These are phyloP conservation scores for Salvia rosmarinus DNA, from an alignment of 257 asterid species.

Conservation along the genomic window DNA sequence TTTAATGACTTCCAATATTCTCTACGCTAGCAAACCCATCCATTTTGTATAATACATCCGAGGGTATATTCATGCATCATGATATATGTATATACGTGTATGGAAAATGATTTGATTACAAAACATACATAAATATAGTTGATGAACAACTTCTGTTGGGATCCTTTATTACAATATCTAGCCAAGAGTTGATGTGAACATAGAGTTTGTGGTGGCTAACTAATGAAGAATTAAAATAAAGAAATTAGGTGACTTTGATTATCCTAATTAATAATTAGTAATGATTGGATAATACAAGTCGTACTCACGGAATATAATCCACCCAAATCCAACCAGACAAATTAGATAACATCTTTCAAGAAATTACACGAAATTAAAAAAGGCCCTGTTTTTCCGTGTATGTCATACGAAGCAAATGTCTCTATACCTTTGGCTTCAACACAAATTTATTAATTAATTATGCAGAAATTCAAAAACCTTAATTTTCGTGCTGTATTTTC, in stretches of 20 bases:
- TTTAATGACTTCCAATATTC: too few relatives aligned
- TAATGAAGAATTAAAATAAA: not conserved
- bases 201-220: not conserved
- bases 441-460: not conserved
- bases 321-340: constrained; percentile 27
- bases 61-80: too few relatives aligned
- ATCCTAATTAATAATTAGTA: constrained; percentile 29
- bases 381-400: constrained; percentile 30
- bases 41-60: too few relatives aligned
- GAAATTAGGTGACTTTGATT: not conserved
- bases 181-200: not conserved
- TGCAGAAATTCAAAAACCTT: not conserved
- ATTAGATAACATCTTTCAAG: constrained; percentile 33
- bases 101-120: too few relatives aligned
- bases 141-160: too few relatives aligned
- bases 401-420: constrained; percentile 45
- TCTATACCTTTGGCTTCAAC: constrained; percentile 46
- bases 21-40: too few relatives aligned
- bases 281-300: constrained; percentile 48
- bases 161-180: not conserved
- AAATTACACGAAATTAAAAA: constrained; percentile 34
- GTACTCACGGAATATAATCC: constrained; percentile 42
- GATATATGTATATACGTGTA: too few relatives aligned
- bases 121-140: too few relatives aligned
- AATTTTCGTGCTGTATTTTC: constrained; percentile 27